Evolutionary conservation across 2,329 filamentous ascomycete species (phyloP).

Genomic region (Bipolaris sorokiniana): DNA sequence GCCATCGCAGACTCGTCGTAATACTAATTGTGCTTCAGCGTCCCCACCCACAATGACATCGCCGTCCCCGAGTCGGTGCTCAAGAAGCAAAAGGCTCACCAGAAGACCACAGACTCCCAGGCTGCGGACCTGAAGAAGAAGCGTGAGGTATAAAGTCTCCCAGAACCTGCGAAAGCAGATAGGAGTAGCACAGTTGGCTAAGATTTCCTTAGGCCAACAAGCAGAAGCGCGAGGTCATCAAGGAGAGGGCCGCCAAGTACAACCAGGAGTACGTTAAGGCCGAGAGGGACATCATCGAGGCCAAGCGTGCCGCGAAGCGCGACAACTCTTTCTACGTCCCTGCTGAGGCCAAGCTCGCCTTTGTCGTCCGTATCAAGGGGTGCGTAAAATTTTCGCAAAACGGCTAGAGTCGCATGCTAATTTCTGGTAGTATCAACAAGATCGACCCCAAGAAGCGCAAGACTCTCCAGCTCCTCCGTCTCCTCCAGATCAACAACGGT

Average conservation of each 20-base stretch:
- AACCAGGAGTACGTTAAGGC: conserved; percentile 98
- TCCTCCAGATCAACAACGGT: conserved; percentile 99
- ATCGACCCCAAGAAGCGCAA: conserved; percentile 99
- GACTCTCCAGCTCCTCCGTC: conserved; percentile 99
- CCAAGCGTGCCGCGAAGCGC: conserved; percentile 85
- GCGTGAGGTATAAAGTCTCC: conserved; percentile 79
- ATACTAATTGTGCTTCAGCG: conserved; percentile 55
- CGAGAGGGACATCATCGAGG: conserved; percentile 96
- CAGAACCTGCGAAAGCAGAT: conserved; percentile 45
- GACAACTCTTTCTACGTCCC: conserved; percentile 94
- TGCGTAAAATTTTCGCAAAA: conserved; percentile 50
- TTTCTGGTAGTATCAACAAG: conserved; percentile 91
- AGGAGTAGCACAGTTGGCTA: conserved; percentile 49
- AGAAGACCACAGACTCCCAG: conserved; percentile 95
- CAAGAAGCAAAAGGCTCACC: conserved; percentile 99
- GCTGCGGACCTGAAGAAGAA: conserved; percentile 80
- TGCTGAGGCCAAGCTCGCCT: conserved; percentile 95
- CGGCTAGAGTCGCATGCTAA: conserved; percentile 10
- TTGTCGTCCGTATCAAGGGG: conserved; percentile 99
- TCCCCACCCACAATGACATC: conserved; percentile 94
- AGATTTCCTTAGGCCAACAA: conserved; percentile 81
- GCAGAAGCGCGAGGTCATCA: conserved; percentile 98
- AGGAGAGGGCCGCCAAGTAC: conserved; percentile 99
- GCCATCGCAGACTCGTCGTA: background rate
- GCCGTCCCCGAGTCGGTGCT: conserved; percentile 98